Evolutionary conservation across 176 grass and related monocot species (phyloP).

Genomic region (Tuctoria greenei): DNA sequence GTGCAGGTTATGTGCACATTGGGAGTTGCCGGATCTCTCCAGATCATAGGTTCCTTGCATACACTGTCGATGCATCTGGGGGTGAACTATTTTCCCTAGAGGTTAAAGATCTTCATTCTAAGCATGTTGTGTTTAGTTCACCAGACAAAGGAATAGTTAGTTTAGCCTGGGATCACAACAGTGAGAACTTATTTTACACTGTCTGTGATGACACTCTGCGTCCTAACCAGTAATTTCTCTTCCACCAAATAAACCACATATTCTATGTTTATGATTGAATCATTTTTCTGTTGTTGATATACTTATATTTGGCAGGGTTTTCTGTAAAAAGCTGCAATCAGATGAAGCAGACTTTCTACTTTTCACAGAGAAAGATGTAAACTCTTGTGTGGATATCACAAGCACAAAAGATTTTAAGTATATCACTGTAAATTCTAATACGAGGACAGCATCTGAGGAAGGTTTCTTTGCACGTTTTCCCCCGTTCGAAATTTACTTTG

Average conservation of each 20-base stretch:
- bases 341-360: slow-evolving; percentile 43
- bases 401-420: slow-evolving; percentile 96
- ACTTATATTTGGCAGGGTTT: slow-evolving; percentile 55
- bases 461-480: slow-evolving; percentile 46
- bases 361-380: slow-evolving; percentile 78
- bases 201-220: slow-evolving; percentile 77
- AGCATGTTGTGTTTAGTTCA: slow-evolving; percentile 49
- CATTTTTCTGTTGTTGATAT: slow-evolving; percentile 29
- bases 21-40: slow-evolving; percentile 83
- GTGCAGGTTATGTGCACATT: slow-evolving; percentile 90
- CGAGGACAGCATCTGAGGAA: slow-evolving; percentile 96
- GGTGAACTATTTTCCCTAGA: slow-evolving; percentile 83
- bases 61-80: slow-evolving; percentile 84
- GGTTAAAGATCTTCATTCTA: slow-evolving; percentile 73
- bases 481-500: slow-evolving; percentile 11
- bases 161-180: slow-evolving; percentile 74
- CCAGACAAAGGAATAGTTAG: slow-evolving; percentile 71
- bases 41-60: slow-evolving; percentile 87
- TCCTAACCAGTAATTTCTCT: slow-evolving; percentile 68
- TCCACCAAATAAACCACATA: background rate
- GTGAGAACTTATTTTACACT: slow-evolving; percentile 70
- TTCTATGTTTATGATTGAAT: slow-evolving; percentile 29
- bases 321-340: slow-evolving; percentile 70
- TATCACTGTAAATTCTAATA: slow-evolving; percentile 88
- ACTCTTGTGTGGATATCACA: slow-evolving; percentile 81